Conservation (phyloP, 192 early-diverging fungal species). For the Dissophora ornata region DNA sequence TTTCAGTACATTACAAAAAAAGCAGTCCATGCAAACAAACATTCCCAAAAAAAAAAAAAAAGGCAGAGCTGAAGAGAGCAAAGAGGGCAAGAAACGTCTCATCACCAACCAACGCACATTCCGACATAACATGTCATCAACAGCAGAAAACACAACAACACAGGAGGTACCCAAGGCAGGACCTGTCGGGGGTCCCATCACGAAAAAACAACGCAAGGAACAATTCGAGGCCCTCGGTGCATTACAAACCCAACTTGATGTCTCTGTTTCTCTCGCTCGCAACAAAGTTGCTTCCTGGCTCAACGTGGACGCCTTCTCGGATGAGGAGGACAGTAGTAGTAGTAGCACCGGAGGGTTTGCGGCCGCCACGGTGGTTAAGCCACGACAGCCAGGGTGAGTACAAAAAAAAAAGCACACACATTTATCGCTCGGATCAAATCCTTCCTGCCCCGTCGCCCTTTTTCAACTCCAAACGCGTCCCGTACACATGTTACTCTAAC, state of each 20-base stretch:
- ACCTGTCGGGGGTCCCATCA: slow-evolving; percentile 27
- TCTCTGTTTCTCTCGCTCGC: slow-evolving; percentile 58
- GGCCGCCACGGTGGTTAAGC: slow-evolving; percentile 17
- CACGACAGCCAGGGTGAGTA: slow-evolving; percentile 45
- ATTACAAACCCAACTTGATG: slow-evolving; percentile 64
- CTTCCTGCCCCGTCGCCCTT: not conserved
- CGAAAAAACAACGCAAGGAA: slow-evolving; percentile 56
- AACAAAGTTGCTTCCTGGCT: slow-evolving; percentile 64
- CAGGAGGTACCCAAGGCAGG: slow-evolving; percentile 1
- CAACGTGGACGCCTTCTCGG: slow-evolving; percentile 47
- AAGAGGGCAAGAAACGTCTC: no score
- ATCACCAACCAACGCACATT: no score
- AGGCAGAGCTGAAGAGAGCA: not conserved
- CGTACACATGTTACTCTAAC: no score
- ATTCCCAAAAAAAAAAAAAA: not conserved
- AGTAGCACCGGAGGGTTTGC: slow-evolving; percentile 8
- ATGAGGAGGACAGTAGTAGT: slow-evolving; percentile 47
- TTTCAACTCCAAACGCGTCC: no score
- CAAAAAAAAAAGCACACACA: no score
- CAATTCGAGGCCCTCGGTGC: slow-evolving; percentile 56
- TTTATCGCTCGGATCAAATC: no score
- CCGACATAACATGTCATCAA: not conserved
- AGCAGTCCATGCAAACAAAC: not conserved
- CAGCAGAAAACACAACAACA: not conserved
- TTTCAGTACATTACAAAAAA: no score